A percentile compares a stretch with the other conserved stretches of the same genome.
Conservation (phyloP, 257 asterid genomes). For the Phtheirospermum japonicum region DNA sequence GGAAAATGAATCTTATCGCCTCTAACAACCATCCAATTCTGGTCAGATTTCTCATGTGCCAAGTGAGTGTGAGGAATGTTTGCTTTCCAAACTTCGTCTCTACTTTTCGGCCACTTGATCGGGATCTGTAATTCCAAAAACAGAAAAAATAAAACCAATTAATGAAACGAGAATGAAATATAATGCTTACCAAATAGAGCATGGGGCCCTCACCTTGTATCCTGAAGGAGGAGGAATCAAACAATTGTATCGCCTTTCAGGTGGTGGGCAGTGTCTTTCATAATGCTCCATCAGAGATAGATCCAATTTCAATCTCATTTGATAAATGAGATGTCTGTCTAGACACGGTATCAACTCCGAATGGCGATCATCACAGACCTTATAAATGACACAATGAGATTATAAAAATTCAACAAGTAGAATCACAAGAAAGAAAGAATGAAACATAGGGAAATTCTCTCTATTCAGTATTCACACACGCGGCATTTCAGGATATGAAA, state of each 20-base stretch:
- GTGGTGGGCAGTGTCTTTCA: conserved; percentile 90
- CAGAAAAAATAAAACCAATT: conserved; percentile 16
- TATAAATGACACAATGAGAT: conserved; percentile 10
- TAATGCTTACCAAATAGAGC: background rate
- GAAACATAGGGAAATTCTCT: too few relatives aligned
- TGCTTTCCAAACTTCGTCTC: conserved; percentile 88
- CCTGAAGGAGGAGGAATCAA: conserved; percentile 90
- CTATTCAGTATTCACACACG: too few relatives aligned
- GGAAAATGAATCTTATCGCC: conserved; percentile 76
- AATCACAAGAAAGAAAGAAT: too few relatives aligned
- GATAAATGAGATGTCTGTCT: conserved; percentile 90
- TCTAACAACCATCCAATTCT: conserved; percentile 92
- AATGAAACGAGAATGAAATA: conserved; percentile 15
- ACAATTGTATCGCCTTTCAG: conserved; percentile 82
- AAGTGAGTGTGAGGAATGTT: conserved; percentile 93
- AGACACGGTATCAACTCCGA: conserved; percentile 96
- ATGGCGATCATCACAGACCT: conserved; percentile 98
- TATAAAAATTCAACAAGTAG: too few relatives aligned
- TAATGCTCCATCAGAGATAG: conserved; percentile 97
- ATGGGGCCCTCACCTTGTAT: conserved; percentile 49
- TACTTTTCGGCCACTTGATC: conserved; percentile 82
- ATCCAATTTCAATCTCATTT: conserved; percentile 87
- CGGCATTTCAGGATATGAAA: too few relatives aligned
- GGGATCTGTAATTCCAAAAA: conserved; percentile 47
- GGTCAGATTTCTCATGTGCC: conserved; percentile 89